These are phyloP conservation scores for Esteya vermicola DNA, from an alignment of 2,329 filamentous ascomycete genomes.

Conservation along the genomic window DNA sequence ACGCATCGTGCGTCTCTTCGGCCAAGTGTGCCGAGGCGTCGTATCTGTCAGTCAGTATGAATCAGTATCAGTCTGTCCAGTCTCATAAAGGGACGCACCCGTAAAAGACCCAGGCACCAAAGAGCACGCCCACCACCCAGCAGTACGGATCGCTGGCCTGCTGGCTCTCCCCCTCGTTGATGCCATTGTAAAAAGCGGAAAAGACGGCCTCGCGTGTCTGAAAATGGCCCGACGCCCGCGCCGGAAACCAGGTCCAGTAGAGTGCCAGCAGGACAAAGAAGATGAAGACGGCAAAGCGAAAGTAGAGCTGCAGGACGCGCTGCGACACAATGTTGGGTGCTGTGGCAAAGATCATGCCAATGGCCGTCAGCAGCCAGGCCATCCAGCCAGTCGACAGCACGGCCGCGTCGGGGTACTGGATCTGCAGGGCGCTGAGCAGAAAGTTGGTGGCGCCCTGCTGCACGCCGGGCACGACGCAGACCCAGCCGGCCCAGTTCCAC, in stretches of 20 bases:
- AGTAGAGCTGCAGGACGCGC: conserved; percentile 24
- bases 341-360: conserved; percentile 30
- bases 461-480: conserved; percentile 22
- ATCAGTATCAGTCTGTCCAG: background rate
- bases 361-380: conserved; percentile 22
- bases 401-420: conserved; percentile 19
- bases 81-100: conserved; percentile 9
- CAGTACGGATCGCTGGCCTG: conserved; percentile 21
- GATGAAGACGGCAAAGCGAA: conserved; percentile 21
- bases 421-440: conserved; percentile 22
- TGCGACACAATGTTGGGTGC: conserved; percentile 39
- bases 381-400: conserved; percentile 24
- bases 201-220: conserved; percentile 19
- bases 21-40: conserved; percentile 22
- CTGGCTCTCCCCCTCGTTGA: conserved; percentile 18
- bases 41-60: conserved; percentile 9
- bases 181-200: conserved; percentile 22
- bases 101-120: conserved; percentile 22
- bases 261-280: conserved; percentile 20
- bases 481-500: conserved; percentile 24
- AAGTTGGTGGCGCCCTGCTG: conserved; percentile 25
- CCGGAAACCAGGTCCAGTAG: conserved; percentile 25
- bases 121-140: conserved; percentile 21
- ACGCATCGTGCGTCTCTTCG: conserved; percentile 23
- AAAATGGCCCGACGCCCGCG: conserved; percentile 19